Evolutionary conservation across 2,329 filamentous ascomycete species (phyloP).

Genomic region (Pseudopyrenochaeta lycopersici): DNA sequence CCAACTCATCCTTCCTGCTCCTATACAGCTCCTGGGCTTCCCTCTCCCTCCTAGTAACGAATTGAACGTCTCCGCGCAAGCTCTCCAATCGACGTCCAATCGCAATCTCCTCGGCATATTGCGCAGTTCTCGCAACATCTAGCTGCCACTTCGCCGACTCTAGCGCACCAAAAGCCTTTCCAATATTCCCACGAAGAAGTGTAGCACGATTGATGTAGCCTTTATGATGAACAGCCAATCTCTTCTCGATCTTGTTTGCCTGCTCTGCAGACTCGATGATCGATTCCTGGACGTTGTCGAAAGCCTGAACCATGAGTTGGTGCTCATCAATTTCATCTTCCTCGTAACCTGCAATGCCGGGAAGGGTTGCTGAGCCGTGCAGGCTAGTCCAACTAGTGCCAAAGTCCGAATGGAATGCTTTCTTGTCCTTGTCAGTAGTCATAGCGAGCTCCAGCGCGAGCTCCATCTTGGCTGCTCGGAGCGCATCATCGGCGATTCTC

Average conservation of each 20-base stretch:
- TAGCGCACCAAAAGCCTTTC: conserved; percentile 76
- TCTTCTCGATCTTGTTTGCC: conserved; percentile 91
- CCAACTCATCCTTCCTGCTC: conserved; percentile 78
- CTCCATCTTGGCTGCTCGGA: conserved; percentile 79
- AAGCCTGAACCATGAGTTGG: conserved; percentile 73
- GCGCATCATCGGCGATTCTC: conserved; percentile 72
- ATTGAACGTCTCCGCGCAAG: conserved; percentile 82
- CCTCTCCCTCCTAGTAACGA: conserved; percentile 81
- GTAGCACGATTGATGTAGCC: conserved; percentile 90
- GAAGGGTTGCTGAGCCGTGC: conserved; percentile 63
- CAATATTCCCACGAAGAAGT: conserved; percentile 80
- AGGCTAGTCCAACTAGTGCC: conserved; percentile 61
- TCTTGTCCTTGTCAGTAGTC: conserved; percentile 60
- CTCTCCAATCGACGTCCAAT: conserved; percentile 75
- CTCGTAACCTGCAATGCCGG: conserved; percentile 82
- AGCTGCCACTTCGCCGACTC: conserved; percentile 77
- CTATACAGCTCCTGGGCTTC: conserved; percentile 91
- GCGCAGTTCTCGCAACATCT: conserved; percentile 76
- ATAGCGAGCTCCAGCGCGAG: conserved; percentile 73
- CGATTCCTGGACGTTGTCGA: conserved; percentile 77
- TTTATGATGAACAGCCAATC: conserved; percentile 83
- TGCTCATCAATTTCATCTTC: conserved; percentile 77
- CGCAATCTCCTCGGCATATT: conserved; percentile 81
- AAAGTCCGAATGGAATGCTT: conserved; percentile 53
- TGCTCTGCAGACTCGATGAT: conserved; percentile 79